Evolutionary conservation across 1,284 basidiomycete species (phyloP), one percentile per base, ranked within the genome.

Genomic region (Amylostereum areolatum): DNA sequence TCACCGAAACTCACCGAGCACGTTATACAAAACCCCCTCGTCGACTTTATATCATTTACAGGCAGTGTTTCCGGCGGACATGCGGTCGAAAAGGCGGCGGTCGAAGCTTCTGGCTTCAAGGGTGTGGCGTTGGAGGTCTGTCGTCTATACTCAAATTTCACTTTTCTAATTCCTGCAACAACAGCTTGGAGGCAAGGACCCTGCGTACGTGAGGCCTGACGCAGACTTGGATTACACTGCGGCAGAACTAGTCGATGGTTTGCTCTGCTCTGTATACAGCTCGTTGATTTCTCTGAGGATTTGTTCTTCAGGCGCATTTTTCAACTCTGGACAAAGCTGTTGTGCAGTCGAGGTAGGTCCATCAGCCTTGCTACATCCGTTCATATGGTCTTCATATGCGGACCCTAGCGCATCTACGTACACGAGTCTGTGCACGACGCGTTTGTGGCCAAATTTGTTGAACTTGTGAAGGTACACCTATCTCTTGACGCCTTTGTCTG

Each of bases 281-380:
- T 36, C 46, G 43, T 37, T 25, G 44, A 25, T 46, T 45, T 12
- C 28, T 48, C 46, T 41, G 35, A 43, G 3, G 28, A 36, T 35
- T 18, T 29, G 35, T 35, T 18, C 32, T 36, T 1, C 57, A 90
- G 88, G 89, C 47, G 88, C 92, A 29, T 84, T 95, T 71, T 98
- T 93, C 77, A 97, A 97, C 67, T 93, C 93, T 11, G 95, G 94
- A 1, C 94, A 97, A 65, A 92, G 89, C 56, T 94, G 92, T 63
- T 94, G 92, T 61, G 80, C 86, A 0, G 73, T 96, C 55, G 88
- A 91, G 73, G 81, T 90, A 57, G 32, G 71, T 61, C 1, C 30
- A 5, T n/a, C 4, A 41, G 30, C 24, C 6, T 11, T 8, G 11
- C 24, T 43, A 2, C 24, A 28, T 33, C 12, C 8, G 40, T 5